Percentiles rank a stretch among this genome's conserved stretches.
These are phyloP conservation scores for Pseudotsuga menziesii DNA, from an alignment of 75 land plant species.

Conservation along the genomic window DNA sequence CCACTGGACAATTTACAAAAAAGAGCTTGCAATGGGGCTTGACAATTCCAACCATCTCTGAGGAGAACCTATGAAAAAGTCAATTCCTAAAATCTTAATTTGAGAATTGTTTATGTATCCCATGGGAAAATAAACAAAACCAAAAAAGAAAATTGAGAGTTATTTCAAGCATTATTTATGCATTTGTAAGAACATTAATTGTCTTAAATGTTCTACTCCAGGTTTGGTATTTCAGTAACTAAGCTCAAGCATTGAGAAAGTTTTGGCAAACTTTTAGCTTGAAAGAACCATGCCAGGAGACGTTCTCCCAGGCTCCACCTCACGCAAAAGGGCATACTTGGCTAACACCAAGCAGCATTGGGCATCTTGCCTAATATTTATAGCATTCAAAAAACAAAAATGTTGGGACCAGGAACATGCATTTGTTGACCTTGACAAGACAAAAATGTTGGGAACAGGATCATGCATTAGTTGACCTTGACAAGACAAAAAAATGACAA, in stretches of 20 bases:
- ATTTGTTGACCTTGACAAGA: background rate
- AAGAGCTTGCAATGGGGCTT: too few relatives aligned
- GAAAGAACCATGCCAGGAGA: background rate
- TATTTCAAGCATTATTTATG: too few relatives aligned
- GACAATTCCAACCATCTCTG: too few relatives aligned
- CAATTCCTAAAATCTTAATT: too few relatives aligned
- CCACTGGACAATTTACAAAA: too few relatives aligned
- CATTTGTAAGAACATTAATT: background rate
- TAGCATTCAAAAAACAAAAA: background rate
- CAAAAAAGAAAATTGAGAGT: too few relatives aligned
- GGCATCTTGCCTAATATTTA: background rate
- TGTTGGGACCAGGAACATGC: background rate
- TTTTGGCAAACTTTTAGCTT: background rate
- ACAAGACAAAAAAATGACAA: background rate
- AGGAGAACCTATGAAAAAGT: too few relatives aligned
- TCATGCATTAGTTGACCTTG: background rate
- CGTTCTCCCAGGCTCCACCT: background rate
- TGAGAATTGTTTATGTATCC: too few relatives aligned
- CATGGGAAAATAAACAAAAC: too few relatives aligned
- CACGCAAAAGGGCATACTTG: background rate
- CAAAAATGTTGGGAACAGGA: background rate
- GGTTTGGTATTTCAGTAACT: background rate
- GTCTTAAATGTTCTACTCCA: background rate
- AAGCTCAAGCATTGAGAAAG: background rate
- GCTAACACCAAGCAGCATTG: background rate